Evolutionary conservation across 441 rosid genomes (phyloP).

Genomic region (Pelargonium hybrid): DNA sequence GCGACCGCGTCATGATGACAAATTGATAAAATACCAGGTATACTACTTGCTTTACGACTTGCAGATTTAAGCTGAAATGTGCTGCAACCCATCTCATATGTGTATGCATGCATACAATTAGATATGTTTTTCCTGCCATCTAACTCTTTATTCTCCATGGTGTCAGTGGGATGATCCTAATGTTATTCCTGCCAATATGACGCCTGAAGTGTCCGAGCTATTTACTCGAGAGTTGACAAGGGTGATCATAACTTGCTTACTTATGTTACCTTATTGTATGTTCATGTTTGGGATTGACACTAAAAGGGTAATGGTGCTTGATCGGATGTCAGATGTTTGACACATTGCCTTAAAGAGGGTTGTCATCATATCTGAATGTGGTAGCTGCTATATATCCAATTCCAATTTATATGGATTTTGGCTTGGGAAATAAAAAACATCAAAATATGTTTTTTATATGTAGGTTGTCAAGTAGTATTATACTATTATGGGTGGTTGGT

Average conservation of each 20-base stretch:
- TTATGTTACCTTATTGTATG: neutral
- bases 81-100: neutral
- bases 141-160: slow-evolving; percentile 17
- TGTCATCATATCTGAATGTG: slow-evolving; percentile 1
- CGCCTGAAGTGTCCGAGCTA: slow-evolving; percentile 81
- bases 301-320: slow-evolving; percentile 3
- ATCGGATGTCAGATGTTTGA: neutral
- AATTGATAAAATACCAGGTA: slow-evolving; percentile 76
- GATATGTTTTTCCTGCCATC: slow-evolving; percentile 11
- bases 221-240: slow-evolving; percentile 79
- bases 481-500: neutral
- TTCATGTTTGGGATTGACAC: neutral
- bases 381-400: neutral
- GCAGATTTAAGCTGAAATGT: slow-evolving; percentile 1
- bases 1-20: slow-evolving; percentile 61
- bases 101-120: neutral
- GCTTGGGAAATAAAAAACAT: neutral
- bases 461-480: neutral
- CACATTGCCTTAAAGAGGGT: neutral
- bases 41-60: slow-evolving; percentile 11
- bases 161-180: slow-evolving; percentile 89
- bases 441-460: neutral
- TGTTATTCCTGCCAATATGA: slow-evolving; percentile 78
- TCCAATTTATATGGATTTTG: neutral
- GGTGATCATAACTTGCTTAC: slow-evolving; percentile 37